Evolutionary conservation across 2,329 filamentous ascomycete species (phyloP), one percentile per base, ranked within the genome.

Genomic region (Talaromyces sp.): DNA sequence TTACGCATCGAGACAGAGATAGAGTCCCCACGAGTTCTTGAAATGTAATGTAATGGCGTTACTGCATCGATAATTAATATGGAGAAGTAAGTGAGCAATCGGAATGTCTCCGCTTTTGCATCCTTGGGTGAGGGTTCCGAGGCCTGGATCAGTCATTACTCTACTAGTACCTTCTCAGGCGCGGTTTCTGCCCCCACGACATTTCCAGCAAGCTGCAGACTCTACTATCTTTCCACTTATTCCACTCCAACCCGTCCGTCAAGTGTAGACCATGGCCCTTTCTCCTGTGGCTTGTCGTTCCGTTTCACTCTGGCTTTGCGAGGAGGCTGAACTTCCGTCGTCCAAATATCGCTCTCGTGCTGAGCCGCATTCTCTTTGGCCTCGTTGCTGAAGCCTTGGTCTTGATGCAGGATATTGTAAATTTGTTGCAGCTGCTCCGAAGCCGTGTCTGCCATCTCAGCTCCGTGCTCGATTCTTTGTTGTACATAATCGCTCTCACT

Each of bases 181-280:
- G n/a, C n/a, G n/a, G n/a, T n/a, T n/a, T n/a, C n/a, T n/a, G n/a
- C n/a, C 25, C 12, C 48, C 8, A 50, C 14, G 16, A 52, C 7
- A 31, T 18, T 52, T 9, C 5, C 28, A 0, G 16, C 18, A 12
- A 46, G 11, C 21, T 21, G 25, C 23, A 28, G 14, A 3, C 2
- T 28, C 12, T 28, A 6, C 25, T 33, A n/a, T n/a, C n/a, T n/a
- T n/a, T n/a, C n/a, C n/a, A n/a, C n/a, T 9, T 46, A 52, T 6
- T 54, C 31, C 35, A 54, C 7, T 35, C 72, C 75, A 46, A 78
- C 66, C 35, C 66, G 68, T 21, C 76, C 76, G 68, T 75, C 69
- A 55, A 78, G 66, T n/a, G 67, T 66, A 33, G 72, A 66, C 75
- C 75, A 78, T 11, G 76, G 75, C 11, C 75, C 75, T 44, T 70